Percentiles rank a stretch among this genome's conserved stretches.
Conservation (phyloP, 148 eudicot genomes). For the Drosera capensis region DNA sequence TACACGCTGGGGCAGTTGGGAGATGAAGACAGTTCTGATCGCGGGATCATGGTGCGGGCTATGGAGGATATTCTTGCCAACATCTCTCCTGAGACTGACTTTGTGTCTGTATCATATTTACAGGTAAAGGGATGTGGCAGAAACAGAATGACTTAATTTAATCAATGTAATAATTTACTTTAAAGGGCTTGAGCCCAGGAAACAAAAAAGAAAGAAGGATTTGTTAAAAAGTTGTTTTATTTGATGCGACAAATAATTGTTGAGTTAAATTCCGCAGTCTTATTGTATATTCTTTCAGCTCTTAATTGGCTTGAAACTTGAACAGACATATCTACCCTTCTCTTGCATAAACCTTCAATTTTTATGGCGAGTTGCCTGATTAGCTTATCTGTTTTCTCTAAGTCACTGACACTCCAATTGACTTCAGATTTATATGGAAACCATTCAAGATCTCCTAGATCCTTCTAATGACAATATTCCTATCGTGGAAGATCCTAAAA, state of each 20-base stretch:
- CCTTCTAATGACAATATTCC: constrained; percentile 88
- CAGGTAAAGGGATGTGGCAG: constrained; percentile 34
- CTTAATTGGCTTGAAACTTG: not conserved
- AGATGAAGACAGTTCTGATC: constrained; percentile 77
- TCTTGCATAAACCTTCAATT: no score
- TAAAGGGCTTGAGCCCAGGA: not conserved
- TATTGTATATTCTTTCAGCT: no score
- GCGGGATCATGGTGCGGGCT: constrained; percentile 98
- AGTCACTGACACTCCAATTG: not conserved
- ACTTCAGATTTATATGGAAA: constrained; percentile 81
- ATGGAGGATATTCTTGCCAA: constrained; percentile 91
- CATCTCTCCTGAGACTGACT: constrained; percentile 57
- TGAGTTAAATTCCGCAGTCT: no score
- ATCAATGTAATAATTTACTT: not conserved
- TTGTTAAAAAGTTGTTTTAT: no score
- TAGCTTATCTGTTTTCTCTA: not conserved
- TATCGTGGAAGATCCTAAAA: constrained; percentile 73
- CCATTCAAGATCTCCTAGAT: constrained; percentile 86
- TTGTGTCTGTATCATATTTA: constrained; percentile 69
- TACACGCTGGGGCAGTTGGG: constrained; percentile 93
- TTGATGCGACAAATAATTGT: no score
- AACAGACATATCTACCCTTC: no score
- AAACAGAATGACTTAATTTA: not conserved
- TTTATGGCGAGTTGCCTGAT: no score
- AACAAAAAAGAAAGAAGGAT: not conserved